Conservation (phyloP, 148 eudicot species). For the Spergularia bocconei region DNA sequence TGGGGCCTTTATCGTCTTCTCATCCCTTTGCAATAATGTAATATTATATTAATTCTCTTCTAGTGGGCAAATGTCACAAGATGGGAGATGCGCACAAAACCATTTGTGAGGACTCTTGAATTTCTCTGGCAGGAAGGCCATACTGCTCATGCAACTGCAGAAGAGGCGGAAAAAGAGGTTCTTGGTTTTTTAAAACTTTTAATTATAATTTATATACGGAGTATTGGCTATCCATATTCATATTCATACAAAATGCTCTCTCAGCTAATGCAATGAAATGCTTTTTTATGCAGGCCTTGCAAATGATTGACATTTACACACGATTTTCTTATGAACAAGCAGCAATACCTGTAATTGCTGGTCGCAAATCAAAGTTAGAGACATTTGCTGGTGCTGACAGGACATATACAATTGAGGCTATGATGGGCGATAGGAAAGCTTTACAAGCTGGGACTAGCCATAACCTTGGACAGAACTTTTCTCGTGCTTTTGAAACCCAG, state of each 20-base stretch:
- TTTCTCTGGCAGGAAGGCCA: constrained; percentile 99
- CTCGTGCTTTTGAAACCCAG: constrained; percentile 97
- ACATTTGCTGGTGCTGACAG: constrained; percentile 95
- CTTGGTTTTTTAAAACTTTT: constrained; percentile 6
- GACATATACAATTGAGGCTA: constrained; percentile 98
- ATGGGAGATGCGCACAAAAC: constrained; percentile 99
- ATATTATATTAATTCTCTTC: constrained; percentile 15
- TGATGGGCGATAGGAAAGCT: constrained; percentile 99
- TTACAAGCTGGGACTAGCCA: constrained; percentile 99
- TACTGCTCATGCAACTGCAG: constrained; percentile 93
- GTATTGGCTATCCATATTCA: neutral
- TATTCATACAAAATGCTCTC: neutral
- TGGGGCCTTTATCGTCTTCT: constrained; percentile 9
- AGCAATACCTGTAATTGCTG: constrained; percentile 97
- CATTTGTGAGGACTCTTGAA: constrained; percentile 95
- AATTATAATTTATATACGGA: neutral
- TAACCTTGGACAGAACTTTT: constrained; percentile 97
- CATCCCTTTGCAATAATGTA: neutral
- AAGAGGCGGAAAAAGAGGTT: constrained; percentile 98
- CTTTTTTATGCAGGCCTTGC: constrained; percentile 73
- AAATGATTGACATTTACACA: constrained; percentile 89
- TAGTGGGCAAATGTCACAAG: constrained; percentile 99
- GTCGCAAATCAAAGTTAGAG: constrained; percentile 92
- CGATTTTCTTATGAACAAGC: constrained; percentile 92
- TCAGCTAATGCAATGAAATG: constrained; percentile 25